Evolutionary conservation across 2,329 filamentous ascomycete species (phyloP), one percentile per base, ranked within the genome.

Genomic region (Colletotrichum cereale): DNA sequence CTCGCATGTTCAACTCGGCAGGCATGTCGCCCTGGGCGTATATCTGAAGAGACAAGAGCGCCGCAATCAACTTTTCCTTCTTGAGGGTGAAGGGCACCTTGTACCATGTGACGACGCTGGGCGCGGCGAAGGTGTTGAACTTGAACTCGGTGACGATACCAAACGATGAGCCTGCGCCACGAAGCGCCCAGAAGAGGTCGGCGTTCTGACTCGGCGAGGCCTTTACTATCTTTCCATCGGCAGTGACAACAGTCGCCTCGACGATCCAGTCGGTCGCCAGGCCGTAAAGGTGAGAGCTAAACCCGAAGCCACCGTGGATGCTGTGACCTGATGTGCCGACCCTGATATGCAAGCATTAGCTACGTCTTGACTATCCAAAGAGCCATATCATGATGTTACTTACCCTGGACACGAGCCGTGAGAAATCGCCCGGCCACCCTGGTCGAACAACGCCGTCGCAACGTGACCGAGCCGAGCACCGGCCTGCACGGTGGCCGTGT

Each of bases 321-420:
- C 78, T 74, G 62, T 84, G 83, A 0, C 83, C 83, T 4, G 78
- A 80, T 16, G 83, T 75, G 3, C 83, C 83, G 44, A 84, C 83
- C 3, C 80, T 80, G 44, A 44, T 8, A 11, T n/a, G 8, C 44
- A 24, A 57, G 24, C 7, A 29, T 62, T 14, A 44, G 38, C 52
- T n/a, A 18, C 12, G 18, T 12, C 12, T 42, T 6, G 3, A 10
- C 44, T 11, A 3, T 18, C 2, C 34, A 44, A 6, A n/a, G 4
- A 10, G 10, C 2, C 16, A 26, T 5, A 42, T 29, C 16, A 58
- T 3, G 18, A n/a, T 2, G 11, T n/a, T 29, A 71, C 82, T 78
- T 75, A 86, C 85, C 82, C 84, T 4, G 86, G 85, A 73, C 86
- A 88, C 1, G 86, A 86, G n/a, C 86, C 86, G 60, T 88, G 86